Base-by-base conservation (phyloP, 1,284 basidiomycete species). In the Rhizoctonia solani region DNA sequence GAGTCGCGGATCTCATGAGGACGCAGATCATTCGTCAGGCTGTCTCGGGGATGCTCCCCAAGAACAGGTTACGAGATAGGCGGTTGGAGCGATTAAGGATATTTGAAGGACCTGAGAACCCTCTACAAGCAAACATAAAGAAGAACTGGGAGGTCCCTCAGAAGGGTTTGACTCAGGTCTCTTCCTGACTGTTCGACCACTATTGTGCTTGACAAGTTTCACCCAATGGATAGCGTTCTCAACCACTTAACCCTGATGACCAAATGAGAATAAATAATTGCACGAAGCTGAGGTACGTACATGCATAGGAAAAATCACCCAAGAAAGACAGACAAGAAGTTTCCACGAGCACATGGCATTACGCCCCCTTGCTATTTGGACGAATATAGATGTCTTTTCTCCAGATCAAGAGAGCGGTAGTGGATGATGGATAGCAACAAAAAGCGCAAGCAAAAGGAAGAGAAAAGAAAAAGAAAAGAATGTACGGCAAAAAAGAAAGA, bases 1-100 rank as follows among this genome's bases (percentile, higher is more conserved):
- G 11, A 50, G 46, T 34, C n/a, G n/a, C n/a, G n/a, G 25, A 37
- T 21, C 53, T 66, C 29, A 56, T 47, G 50, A 29, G 66, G 54
- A 1, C 21, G n/a, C 74, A 97, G 95, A 93, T 97, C 72, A 92
- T 98, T 69, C 87, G 92, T n/a, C 87, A 93, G 72, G 95, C 95
- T 6, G 95, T 98, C 3, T 92, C 94, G 8, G 92, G 95, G 70
- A 98, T 98, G 95, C 81, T 98, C 69, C 95, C 95, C 30, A 98
- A 98, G 79, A 98, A 98, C 81, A 94, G 90, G 71, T 84, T 95
- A 70, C 86, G 95, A 29, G 90, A 95, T 67, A 83, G 90, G 56
- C 83, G 95, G 53, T 79, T 98, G 44, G 92, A 90, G 70, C 81
- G 95, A 61, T 81, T 98, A 54, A 88, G 90, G 71, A 90, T 98